Evolutionary conservation across 2,329 filamentous ascomycete species (phyloP).

Genomic region (Biscogniauxia sp.): DNA sequence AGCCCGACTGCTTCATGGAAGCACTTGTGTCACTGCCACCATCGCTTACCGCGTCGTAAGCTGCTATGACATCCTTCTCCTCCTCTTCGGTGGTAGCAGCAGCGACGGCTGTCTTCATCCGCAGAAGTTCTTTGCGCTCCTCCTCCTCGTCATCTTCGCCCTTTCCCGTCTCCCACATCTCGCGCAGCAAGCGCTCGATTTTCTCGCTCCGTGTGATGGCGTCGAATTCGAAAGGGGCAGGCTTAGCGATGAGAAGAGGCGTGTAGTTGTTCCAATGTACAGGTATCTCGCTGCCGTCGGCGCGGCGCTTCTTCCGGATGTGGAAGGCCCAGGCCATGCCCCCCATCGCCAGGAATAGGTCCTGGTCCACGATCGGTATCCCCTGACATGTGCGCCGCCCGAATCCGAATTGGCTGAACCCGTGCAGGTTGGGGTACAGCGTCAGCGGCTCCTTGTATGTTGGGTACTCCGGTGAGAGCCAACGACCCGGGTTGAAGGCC

Average conservation of each 20-base stretch:
- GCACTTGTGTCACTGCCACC: slow-evolving; percentile 18
- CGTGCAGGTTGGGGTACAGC: slow-evolving; percentile 37
- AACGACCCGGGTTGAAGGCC: slow-evolving; percentile 39
- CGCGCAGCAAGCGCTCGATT: slow-evolving; percentile 24
- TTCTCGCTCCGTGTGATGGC: slow-evolving; percentile 28
- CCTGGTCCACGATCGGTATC: slow-evolving; percentile 40
- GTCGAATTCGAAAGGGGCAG: slow-evolving; percentile 39
- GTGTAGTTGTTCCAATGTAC: slow-evolving; percentile 46
- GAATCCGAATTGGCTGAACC: slow-evolving; percentile 50
- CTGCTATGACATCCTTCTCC: not conserved
- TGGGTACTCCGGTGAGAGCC: slow-evolving; percentile 36
- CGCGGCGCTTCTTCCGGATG: slow-evolving; percentile 28
- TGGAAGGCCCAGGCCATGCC: slow-evolving; percentile 37
- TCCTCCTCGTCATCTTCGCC: slow-evolving; percentile 33
- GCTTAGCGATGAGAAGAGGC: slow-evolving; percentile 44
- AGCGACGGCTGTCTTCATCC: slow-evolving; percentile 4
- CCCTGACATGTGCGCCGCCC: slow-evolving; percentile 49
- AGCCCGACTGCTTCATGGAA: slow-evolving; percentile 1
- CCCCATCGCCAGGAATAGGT: slow-evolving; percentile 40
- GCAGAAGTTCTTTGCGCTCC: slow-evolving; percentile 14
- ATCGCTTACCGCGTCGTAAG: slow-evolving; percentile 10
- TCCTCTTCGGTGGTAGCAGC: not conserved
- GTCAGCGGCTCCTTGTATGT: slow-evolving; percentile 41
- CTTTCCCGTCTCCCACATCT: slow-evolving; percentile 37
- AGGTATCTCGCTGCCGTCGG: slow-evolving; percentile 30